Conservation (phyloP, 2,329 filamentous ascomycete species). For the Polychaeton citri region DNA sequence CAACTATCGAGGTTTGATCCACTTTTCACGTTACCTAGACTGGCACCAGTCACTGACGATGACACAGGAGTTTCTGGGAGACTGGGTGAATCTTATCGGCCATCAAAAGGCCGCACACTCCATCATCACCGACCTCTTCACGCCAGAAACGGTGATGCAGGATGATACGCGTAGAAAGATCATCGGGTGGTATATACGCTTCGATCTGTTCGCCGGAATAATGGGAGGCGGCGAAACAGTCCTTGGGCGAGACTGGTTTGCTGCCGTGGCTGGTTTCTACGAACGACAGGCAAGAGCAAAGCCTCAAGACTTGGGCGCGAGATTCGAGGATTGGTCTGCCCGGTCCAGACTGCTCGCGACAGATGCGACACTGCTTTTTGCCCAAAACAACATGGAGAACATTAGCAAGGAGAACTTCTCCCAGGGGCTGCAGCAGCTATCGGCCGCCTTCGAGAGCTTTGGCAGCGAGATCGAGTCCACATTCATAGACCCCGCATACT, state of each 20-base stretch:
- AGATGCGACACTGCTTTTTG: constrained; percentile 69
- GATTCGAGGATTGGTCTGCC: constrained; percentile 49
- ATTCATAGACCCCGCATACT: constrained; percentile 47
- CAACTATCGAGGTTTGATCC: constrained; percentile 91
- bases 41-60: constrained; percentile 3
- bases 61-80: constrained; percentile 74
- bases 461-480: constrained; percentile 42
- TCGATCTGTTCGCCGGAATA: constrained; percentile 73
- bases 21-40: no score
- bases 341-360: constrained; percentile 59
- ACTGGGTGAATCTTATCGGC: constrained; percentile 86
- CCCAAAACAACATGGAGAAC: constrained; percentile 50
- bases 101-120: constrained; percentile 83
- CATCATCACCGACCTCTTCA: constrained; percentile 66
- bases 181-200: constrained; percentile 79
- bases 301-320: constrained; percentile 51
- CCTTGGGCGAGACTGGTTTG: constrained; percentile 68
- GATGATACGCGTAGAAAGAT: constrained; percentile 59
- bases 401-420: constrained; percentile 54
- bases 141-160: constrained; percentile 58
- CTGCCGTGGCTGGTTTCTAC: constrained; percentile 49
- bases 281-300: constrained; percentile 43
- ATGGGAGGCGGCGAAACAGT: constrained; percentile 66
- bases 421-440: constrained; percentile 38
- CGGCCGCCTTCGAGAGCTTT: constrained; percentile 36